phyloP scores from a whole-genome alignment of 352 stramenopile species.

The Aphanomyces stellatus region DNA sequence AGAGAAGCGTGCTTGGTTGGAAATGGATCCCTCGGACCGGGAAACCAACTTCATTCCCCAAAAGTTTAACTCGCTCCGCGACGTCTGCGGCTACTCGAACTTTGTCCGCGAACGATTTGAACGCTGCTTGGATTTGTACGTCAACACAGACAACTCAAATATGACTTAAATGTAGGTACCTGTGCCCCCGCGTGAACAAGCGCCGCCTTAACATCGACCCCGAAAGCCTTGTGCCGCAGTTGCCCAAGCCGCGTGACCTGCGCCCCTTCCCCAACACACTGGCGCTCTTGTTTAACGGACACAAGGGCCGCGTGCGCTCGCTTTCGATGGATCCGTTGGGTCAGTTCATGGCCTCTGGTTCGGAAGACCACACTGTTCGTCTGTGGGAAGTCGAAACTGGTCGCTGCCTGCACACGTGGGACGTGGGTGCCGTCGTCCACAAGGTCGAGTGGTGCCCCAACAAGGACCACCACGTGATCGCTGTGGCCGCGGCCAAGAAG shows the following conservation, averaged over 20 bases:
- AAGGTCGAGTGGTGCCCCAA: conserved; percentile 97
- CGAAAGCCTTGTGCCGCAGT: conserved; percentile 90
- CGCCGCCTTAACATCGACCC: conserved; percentile 98
- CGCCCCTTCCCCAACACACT: conserved; percentile 97
- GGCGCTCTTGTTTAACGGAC: conserved; percentile 80
- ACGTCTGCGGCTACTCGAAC: conserved; percentile 94
- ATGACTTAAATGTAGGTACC: conserved; percentile 18
- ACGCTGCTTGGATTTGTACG: conserved; percentile 98
- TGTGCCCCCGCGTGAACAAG: conserved; percentile 92
- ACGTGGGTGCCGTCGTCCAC: conserved; percentile 84
- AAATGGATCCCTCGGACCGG: conserved; percentile 92
- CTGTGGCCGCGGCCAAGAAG: conserved; percentile 87
- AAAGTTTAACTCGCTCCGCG: conserved; percentile 95
- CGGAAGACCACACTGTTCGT: conserved; percentile 92
- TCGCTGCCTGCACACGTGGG: conserved; percentile 88
- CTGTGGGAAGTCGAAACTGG: conserved; percentile 97
- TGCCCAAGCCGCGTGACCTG: conserved; percentile 96
- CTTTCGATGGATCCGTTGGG: conserved; percentile 92
- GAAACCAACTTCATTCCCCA: conserved; percentile 96
- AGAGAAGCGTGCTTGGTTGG: conserved; percentile 93
- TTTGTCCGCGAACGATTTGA: conserved; percentile 99
- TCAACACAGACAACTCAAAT: neutral
- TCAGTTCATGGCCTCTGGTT: conserved; percentile 96
- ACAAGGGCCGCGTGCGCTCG: conserved; percentile 87
- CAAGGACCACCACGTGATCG: conserved; percentile 90